These are phyloP conservation scores for Talaromyces sp. DNA, from an alignment of 2,329 filamentous ascomycete genomes.

Conservation along the genomic window DNA sequence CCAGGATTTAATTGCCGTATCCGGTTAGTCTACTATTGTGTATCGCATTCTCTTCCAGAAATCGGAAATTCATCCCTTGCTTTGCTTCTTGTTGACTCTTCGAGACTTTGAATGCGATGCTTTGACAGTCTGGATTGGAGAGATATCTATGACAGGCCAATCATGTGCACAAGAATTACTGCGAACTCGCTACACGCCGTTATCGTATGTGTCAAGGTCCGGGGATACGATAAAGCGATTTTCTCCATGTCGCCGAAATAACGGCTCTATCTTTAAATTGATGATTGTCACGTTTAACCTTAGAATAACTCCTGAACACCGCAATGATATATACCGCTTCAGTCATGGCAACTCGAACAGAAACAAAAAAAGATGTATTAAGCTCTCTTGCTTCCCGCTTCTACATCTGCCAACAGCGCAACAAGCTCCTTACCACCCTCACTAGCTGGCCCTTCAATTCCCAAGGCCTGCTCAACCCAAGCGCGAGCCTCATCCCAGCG, in stretches of 20 bases:
- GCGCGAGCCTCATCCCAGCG: conserved; percentile 73
- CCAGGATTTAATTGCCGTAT: conserved; percentile 8
- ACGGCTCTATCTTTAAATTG: not conserved
- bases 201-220: not conserved
- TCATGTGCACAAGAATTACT: not conserved
- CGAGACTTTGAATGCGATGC: not conserved
- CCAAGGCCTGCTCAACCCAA: conserved; percentile 71
- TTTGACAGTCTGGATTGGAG: not conserved
- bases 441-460: conserved; percentile 65
- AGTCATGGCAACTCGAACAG: not conserved
- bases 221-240: not conserved
- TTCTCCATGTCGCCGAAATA: not conserved
- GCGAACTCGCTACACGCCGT: not conserved
- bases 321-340: not conserved
- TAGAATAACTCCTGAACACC: not conserved
- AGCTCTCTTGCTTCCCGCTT: conserved; percentile 36
- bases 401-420: conserved; percentile 58
- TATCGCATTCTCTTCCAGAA: conserved; percentile 14
- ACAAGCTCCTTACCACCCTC: conserved; percentile 49
- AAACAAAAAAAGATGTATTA: not conserved
- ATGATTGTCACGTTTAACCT: not conserved
- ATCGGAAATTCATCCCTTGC: conserved; percentile 13
- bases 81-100: not conserved
- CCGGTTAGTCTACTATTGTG: not conserved
- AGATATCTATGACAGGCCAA: not conserved